Evolutionary conservation across 2,329 filamentous ascomycete genomes (phyloP), one percentile per base, ranked within the genome.

Genomic region (Lojkania enalia): DNA sequence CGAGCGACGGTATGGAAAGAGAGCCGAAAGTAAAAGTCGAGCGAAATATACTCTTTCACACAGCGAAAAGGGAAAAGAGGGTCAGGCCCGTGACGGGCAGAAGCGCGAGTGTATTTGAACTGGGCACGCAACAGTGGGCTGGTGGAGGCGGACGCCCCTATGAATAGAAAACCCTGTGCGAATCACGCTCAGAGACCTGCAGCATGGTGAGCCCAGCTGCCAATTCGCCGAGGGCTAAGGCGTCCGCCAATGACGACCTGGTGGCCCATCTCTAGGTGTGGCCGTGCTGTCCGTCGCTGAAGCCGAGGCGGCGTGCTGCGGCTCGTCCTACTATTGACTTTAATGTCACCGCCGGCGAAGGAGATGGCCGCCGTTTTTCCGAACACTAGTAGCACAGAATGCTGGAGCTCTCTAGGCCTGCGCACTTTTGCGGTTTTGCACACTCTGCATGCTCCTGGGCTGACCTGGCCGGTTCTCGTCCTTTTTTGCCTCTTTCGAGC

Each of bases 131-230:
- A 19, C 42, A 36, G 38, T 32, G 33, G 37, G 42, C 37, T 36
- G 42, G 18, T 23, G 15, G 27, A 39, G 42, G 30, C 6, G 21
- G 43, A 16, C 29, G 44, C 9, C 46, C 49, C 55, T 54, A 58
- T 55, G 57, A 58, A 57, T 60, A 59, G 59, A 46, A 51, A 54
- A 48, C 60, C 59, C 54, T 62, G 59, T 55, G 51, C 46, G 38
- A 44, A 51, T 53, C 46, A 33, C 43, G 45, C 48, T n/a, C n/a
- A n/a, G n/a, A n/a, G n/a, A n/a, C n/a, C n/a, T 44, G 49, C 49
- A 46, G 48, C 42, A 48, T 44, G 49, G 49, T 42, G 48, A 35
- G 25, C 39, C n/a, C 42, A 46, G 43, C 21, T 36, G 27, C 39
- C 20, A 39, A 23, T 35, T 58, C 45, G 42, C 42, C 46, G 39